These are phyloP conservation scores for Plasmodium yoelii DNA, from an alignment of 169 alveolate genomes.

Conservation along the genomic window DNA sequence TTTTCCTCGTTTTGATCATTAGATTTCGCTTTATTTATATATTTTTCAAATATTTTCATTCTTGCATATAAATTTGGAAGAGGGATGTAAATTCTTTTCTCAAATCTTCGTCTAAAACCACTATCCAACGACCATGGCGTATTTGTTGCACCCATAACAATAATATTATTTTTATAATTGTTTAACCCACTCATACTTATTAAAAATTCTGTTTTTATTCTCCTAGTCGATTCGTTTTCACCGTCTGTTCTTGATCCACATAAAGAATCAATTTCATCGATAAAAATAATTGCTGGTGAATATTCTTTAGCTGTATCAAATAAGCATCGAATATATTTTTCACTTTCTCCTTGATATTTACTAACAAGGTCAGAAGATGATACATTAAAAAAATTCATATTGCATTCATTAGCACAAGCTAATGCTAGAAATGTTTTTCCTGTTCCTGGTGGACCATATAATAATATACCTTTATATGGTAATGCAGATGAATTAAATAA, in stretches of 20 bases:
- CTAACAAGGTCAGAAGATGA: conserved; percentile 98
- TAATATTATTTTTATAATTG: conserved; percentile 74
- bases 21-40: conserved; percentile 78
- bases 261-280: conserved; percentile 98
- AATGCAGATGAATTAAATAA: conserved; percentile 90
- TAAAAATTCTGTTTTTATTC: conserved; percentile 99
- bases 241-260: conserved; percentile 96
- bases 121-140: conserved; percentile 99
- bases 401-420: conserved; percentile 99
- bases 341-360: conserved; percentile 99
- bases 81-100: conserved; percentile 97
- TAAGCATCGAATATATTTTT: conserved; percentile 93
- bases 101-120: conserved; percentile 98
- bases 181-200: conserved; percentile 97
- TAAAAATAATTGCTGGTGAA: conserved; percentile 97
- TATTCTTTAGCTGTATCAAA: conserved; percentile 97
- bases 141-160: conserved; percentile 86
- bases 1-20: conserved; percentile 88
- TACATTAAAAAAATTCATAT: conserved; percentile 94
- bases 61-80: conserved; percentile 97
- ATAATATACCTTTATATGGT: conserved; percentile 75
- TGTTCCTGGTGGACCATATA: conserved; percentile 97
- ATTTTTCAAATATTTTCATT: conserved; percentile 85
- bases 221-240: conserved; percentile 97
- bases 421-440: conserved; percentile 99